A percentile compares a stretch with the other conserved stretches of the same genome.
Conservation (phyloP, 2,329 filamentous ascomycete genomes). For the Xylariaceae sp. region DNA sequence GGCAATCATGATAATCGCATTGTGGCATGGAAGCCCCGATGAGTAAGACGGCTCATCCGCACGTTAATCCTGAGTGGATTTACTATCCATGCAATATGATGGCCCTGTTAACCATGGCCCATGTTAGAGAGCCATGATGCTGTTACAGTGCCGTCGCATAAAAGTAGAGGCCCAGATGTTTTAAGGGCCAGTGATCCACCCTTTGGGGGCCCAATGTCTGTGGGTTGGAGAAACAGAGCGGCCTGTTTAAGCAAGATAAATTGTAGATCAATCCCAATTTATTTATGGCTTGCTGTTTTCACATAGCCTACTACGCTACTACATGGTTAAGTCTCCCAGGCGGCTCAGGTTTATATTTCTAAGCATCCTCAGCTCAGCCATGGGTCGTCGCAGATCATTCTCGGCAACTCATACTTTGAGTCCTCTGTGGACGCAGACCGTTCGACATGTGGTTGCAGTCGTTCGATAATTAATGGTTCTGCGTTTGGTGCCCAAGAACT, state of each 20-base stretch:
- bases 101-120: neutral
- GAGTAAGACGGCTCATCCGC: neutral
- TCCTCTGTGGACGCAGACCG: too few species aligned
- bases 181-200: neutral
- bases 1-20: neutral
- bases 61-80: neutral
- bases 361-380: too few species aligned
- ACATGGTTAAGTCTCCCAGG: too few species aligned
- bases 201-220: neutral
- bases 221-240: neutral
- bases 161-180: neutral
- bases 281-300: neutral
- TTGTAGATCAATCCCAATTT: neutral
- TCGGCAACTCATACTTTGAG: too few species aligned
- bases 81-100: neutral
- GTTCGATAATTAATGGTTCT: too few species aligned
- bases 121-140: neutral
- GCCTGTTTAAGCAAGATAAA: neutral
- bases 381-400: too few species aligned
- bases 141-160: neutral
- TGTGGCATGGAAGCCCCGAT: neutral
- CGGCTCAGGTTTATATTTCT: too few species aligned
- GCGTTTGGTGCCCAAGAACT: too few species aligned
- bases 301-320: neutral
- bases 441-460: too few species aligned